Percentiles rank a stretch among this genome's conserved stretches.
Evolutionary conservation across 2,329 filamentous ascomycete species (phyloP).

Genomic region (Albophoma yamanashiensis): DNA sequence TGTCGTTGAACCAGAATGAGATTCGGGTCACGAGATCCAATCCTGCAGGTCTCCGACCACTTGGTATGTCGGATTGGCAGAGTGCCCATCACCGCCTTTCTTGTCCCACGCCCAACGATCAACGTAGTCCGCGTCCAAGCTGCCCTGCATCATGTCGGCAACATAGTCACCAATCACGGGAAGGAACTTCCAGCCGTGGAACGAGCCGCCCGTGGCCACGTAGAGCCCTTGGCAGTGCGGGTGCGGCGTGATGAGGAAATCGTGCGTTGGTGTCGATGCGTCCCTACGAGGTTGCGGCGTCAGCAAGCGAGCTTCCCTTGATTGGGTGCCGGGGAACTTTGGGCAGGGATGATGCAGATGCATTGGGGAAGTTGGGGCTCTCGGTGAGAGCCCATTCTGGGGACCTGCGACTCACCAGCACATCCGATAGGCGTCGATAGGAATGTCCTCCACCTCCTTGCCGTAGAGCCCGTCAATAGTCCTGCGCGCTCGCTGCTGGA

Average conservation of each 20-base stretch:
- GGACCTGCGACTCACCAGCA: conserved; percentile 27
- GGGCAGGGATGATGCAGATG: not conserved
- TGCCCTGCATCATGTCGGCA: conserved; percentile 33
- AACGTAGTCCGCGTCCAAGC: conserved; percentile 24
- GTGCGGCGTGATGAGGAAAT: conserved; percentile 48
- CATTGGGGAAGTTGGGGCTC: not conserved
- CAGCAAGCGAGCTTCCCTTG: conserved; percentile 3
- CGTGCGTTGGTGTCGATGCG: conserved; percentile 49
- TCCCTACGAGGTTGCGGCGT: conserved; percentile 32
- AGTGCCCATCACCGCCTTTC: conserved; percentile 27
- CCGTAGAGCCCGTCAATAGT: conserved; percentile 31
- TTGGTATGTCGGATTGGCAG: conserved; percentile 30
- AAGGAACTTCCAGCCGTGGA: conserved; percentile 56
- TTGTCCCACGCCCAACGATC: conserved; percentile 36
- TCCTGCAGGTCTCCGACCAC: conserved; percentile 28
- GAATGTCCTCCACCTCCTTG: conserved; percentile 23
- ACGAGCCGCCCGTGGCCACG: conserved; percentile 51
- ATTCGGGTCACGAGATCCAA: conserved; percentile 17
- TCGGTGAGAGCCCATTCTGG: not conserved
- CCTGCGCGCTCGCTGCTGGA: conserved; percentile 28
- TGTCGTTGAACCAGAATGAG: not conserved
- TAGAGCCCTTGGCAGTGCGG: conserved; percentile 39
- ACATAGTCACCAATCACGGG: conserved; percentile 52
- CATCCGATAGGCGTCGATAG: conserved; percentile 32
- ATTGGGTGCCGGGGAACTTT: not conserved